phyloP scores from a whole-genome alignment of 1,284 basidiomycete genomes.

The Neonothopanus nambi region DNA sequence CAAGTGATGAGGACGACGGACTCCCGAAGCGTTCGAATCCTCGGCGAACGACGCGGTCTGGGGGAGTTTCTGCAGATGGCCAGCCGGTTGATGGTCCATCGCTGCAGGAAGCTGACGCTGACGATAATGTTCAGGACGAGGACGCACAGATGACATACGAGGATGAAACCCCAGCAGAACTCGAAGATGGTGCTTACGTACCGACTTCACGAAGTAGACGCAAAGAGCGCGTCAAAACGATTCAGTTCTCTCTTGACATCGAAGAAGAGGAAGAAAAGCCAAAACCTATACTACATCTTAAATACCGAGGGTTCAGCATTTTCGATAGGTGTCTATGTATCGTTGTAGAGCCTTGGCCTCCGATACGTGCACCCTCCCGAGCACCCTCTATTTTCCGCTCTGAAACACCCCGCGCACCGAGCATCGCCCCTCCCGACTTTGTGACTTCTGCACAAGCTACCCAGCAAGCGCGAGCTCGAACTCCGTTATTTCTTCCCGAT shows the following conservation, averaged over 20 bases:
- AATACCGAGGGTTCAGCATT: constrained; percentile 67
- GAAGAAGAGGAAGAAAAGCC: constrained; percentile 69
- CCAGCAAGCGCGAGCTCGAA: constrained; percentile 35
- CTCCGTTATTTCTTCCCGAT: constrained; percentile 72
- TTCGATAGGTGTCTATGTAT: constrained; percentile 72
- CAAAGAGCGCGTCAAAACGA: constrained; percentile 9
- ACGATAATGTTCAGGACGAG: constrained; percentile 24
- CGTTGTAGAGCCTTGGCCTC: constrained; percentile 76
- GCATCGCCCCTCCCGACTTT: constrained; percentile 35
- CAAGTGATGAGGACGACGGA: constrained; percentile 14
- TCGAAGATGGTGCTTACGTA: constrained; percentile 1
- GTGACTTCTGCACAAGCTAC: constrained; percentile 24
- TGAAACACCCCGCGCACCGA: constrained; percentile 30
- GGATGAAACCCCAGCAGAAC: constrained; percentile 1
- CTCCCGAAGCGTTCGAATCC: constrained; percentile 3
- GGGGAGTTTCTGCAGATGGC: constrained; percentile 12
- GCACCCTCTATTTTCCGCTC: constrained; percentile 33
- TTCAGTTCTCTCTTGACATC: constrained; percentile 20
- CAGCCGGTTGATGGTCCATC: constrained; percentile 10
- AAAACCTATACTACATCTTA: constrained; percentile 65
- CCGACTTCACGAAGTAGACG: not conserved
- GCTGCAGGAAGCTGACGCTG: constrained; percentile 27
- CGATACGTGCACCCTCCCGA: constrained; percentile 33
- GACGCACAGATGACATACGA: constrained; percentile 21
- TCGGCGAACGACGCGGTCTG: constrained; percentile 12